phyloP scores from a whole-genome alignment of 106 monocot genomes.

The Dendrobium chrysotoxum region DNA sequence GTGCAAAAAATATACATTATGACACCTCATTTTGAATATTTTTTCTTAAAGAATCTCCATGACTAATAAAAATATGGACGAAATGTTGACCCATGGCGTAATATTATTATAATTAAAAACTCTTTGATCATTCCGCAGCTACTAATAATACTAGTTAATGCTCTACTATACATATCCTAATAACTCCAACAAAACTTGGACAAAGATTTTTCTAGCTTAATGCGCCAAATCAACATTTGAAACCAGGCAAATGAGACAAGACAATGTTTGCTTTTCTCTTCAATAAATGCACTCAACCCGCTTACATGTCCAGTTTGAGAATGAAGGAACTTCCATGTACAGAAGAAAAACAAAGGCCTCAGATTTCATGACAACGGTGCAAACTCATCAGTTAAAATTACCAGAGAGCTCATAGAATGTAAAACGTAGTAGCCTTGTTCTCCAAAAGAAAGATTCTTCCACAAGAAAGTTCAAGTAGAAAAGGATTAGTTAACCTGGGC shows the following conservation, averaged over 20 bases:
- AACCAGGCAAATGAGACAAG: not conserved
- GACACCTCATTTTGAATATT: too few relatives aligned
- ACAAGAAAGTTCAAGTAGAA: not conserved
- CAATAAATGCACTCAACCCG: not conserved
- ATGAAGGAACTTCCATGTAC: not conserved
- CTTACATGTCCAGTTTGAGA: not conserved
- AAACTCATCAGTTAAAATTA: not conserved
- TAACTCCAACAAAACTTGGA: too few relatives aligned
- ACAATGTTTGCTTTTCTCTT: not conserved
- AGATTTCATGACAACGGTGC: not conserved
- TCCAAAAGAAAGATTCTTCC: not conserved
- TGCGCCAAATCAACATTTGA: too few relatives aligned
- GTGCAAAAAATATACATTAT: too few relatives aligned
- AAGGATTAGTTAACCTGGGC: constrained; percentile 36
- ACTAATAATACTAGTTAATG: too few relatives aligned
- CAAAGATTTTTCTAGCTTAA: too few relatives aligned
- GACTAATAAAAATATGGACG: too few relatives aligned
- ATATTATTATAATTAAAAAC: too few relatives aligned
- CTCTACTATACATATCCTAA: too few relatives aligned
- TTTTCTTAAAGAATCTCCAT: too few relatives aligned
- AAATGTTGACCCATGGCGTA: too few relatives aligned
- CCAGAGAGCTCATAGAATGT: not conserved
- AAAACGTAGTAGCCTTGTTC: not conserved
- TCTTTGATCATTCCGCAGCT: too few relatives aligned
- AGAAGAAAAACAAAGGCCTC: not conserved